Evolutionary conservation across 2,329 filamentous ascomycete species (phyloP).

Genomic region (Helminthosporium solani): DNA sequence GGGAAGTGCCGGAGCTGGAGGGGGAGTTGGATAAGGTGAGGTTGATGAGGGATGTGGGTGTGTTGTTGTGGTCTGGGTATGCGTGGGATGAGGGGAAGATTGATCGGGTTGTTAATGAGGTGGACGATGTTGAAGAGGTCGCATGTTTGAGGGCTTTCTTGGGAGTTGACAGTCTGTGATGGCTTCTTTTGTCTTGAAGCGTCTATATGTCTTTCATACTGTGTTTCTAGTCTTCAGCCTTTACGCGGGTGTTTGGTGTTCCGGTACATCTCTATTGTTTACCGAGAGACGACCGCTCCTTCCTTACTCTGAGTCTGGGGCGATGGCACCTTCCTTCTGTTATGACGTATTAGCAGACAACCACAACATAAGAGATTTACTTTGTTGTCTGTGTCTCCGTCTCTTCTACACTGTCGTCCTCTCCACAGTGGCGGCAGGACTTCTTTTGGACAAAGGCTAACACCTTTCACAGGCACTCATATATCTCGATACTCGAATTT

Average conservation of each 20-base stretch:
- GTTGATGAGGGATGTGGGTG: slow-evolving; percentile 54
- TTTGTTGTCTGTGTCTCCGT: background rate
- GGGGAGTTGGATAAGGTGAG: slow-evolving; percentile 40
- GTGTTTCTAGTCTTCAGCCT: background rate
- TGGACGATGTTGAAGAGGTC: slow-evolving; percentile 56
- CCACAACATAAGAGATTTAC: slow-evolving; percentile 1
- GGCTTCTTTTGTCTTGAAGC: background rate
- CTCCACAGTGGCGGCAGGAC: too few species aligned
- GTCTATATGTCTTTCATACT: too few species aligned
- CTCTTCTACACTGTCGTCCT: background rate
- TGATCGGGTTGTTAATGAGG: slow-evolving; percentile 57
- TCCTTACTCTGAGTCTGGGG: too few species aligned
- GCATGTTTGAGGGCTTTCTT: slow-evolving; percentile 51
- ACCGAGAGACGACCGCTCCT: background rate
- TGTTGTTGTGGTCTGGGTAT: slow-evolving; percentile 64
- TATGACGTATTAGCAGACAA: slow-evolving; percentile 1
- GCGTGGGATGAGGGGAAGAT: slow-evolving; percentile 63
- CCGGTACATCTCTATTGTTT: background rate
- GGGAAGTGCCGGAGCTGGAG: slow-evolving; percentile 40
- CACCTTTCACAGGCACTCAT: too few species aligned
- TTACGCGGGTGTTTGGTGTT: background rate
- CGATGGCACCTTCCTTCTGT: slow-evolving; percentile 1
- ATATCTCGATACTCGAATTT: too few species aligned
- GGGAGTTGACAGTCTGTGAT: background rate
- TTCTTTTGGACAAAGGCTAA: too few species aligned